Percentiles rank a stretch among this genome's conserved stretches.
Conservation (phyloP, 2,329 filamentous ascomycete species). For the Pseudodiploospora longispora region DNA sequence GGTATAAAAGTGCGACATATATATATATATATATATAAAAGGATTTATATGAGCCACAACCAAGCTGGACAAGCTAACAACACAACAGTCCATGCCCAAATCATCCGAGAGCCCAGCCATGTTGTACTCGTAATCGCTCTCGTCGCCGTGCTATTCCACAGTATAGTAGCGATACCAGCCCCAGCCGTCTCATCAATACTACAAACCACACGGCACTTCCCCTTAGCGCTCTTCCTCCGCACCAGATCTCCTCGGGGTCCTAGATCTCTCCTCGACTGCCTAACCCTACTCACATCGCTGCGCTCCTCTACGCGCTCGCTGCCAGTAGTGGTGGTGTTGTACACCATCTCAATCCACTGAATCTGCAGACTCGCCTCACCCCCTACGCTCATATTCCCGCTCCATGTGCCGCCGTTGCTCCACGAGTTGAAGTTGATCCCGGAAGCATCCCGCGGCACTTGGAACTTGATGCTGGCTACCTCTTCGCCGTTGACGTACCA, state of each 20-base stretch:
- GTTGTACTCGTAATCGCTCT: constrained; percentile 2
- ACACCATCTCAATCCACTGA: constrained; percentile 56
- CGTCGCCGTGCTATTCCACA: constrained; percentile 18
- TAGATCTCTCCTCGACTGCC: not conserved
- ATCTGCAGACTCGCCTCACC: constrained; percentile 48
- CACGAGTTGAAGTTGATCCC: constrained; percentile 52
- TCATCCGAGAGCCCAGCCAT: not conserved
- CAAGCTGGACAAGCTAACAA: not conserved
- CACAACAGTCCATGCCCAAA: constrained; percentile 6
- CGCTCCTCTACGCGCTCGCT: not conserved
- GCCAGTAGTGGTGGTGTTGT: constrained; percentile 30
- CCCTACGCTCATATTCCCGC: constrained; percentile 46
- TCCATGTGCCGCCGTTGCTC: constrained; percentile 53
- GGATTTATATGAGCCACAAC: not conserved
- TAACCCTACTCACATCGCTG: not conserved
- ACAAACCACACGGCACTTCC: constrained; percentile 20
- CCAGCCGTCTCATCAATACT: constrained; percentile 26
- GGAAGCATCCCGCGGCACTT: constrained; percentile 44
- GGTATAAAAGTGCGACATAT: too few species aligned
- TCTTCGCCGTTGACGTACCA: constrained; percentile 49
- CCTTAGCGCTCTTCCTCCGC: constrained; percentile 17
- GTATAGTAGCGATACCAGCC: constrained; percentile 14
- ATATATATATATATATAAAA: not conserved
- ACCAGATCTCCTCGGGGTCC: constrained; percentile 24
- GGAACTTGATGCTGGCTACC: constrained; percentile 45